Evolutionary conservation across 495 filamentous ascomycete genomes (phyloP).

Genomic region (Penicillium ucsense): DNA sequence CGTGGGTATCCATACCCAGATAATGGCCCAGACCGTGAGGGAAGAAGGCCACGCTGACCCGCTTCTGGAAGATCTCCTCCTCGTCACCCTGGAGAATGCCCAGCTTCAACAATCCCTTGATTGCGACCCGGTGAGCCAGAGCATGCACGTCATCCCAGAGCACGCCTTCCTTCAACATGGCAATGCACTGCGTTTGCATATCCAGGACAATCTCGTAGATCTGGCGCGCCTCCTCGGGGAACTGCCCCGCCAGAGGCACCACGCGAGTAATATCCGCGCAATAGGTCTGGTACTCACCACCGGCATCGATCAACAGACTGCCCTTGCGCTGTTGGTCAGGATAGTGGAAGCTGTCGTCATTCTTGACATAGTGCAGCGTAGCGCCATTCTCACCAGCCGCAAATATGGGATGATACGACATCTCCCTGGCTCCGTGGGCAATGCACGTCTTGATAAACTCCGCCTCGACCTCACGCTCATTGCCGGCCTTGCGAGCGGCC

Average conservation of each 20-base stretch:
- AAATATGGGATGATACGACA: slow-evolving; percentile 80
- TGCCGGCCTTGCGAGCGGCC: slow-evolving; percentile 52
- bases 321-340: slow-evolving; percentile 44
- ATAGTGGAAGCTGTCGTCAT: slow-evolving; percentile 51
- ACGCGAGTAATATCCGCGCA: slow-evolving; percentile 84
- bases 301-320: slow-evolving; percentile 76
- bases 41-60: slow-evolving; percentile 80
- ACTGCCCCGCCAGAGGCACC: slow-evolving; percentile 72
- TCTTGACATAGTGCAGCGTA: slow-evolving; percentile 81
- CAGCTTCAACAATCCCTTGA: slow-evolving; percentile 63
- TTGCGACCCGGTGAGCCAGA: slow-evolving; percentile 70
- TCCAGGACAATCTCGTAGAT: slow-evolving; percentile 80
- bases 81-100: slow-evolving; percentile 62
- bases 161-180: slow-evolving; percentile 61
- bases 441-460: slow-evolving; percentile 70
- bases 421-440: slow-evolving; percentile 59
- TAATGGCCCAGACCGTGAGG: slow-evolving; percentile 90
- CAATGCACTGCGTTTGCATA: slow-evolving; percentile 76
- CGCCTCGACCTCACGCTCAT: slow-evolving; percentile 77
- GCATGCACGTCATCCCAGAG: slow-evolving; percentile 80
- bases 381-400: slow-evolving; percentile 67
- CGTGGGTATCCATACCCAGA: slow-evolving; percentile 91
- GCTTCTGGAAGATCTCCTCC: slow-evolving; percentile 61
- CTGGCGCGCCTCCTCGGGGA: slow-evolving; percentile 57
- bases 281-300: slow-evolving; percentile 70